Evolutionary conservation across 2,329 filamentous ascomycete genomes (phyloP), one percentile per base, ranked within the genome.

Genomic region (Aspergillus puulaauensis): DNA sequence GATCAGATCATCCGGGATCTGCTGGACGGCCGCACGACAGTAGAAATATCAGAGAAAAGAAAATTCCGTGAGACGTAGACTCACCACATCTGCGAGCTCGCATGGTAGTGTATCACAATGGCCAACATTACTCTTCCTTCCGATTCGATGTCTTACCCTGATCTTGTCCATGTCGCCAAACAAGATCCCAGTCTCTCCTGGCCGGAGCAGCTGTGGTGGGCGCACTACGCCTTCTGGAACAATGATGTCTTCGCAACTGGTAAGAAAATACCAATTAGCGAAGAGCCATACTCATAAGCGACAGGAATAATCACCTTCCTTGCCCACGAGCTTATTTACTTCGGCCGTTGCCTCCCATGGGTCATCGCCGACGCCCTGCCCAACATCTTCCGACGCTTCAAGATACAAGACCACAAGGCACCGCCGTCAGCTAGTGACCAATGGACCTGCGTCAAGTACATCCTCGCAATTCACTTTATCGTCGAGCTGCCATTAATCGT

Each of bases 161-260:
- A 80, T 67, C 81, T 85, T 55, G 86, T 84, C 70, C 79, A 85
- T 59, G 80, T 86, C 66, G 82, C 87, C 35, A 82, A 85, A 66
- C 83, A 84, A 82, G 93, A 96, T 83, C 86, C 95, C 56, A 86
- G 91, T 66, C 86, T 97, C 70, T 96, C 91, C 77, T 82, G 90
- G 66, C 79, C 86, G 70, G 93, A 98, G 83, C 88, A 88, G 73
- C 82, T 96, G 66, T 98, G 93, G 93, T 89, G 90, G 80, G 87
- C 91, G 41, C 96, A 91, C 91, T 98, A 98, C 75, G 84, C 93
- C 19, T 98, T 87, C 82, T 96, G 97, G 89, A 90, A 95, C 75
- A 97, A 98, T 76, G 93, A 98, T 76, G 87, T 89, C 52, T 86
- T 98, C 63, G 93, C 93, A 11, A 67, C 65, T 12, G 64, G 64